Evolutionary conservation across 352 stramenopile species (phyloP).

Genomic region (Pythium diclinum): DNA sequence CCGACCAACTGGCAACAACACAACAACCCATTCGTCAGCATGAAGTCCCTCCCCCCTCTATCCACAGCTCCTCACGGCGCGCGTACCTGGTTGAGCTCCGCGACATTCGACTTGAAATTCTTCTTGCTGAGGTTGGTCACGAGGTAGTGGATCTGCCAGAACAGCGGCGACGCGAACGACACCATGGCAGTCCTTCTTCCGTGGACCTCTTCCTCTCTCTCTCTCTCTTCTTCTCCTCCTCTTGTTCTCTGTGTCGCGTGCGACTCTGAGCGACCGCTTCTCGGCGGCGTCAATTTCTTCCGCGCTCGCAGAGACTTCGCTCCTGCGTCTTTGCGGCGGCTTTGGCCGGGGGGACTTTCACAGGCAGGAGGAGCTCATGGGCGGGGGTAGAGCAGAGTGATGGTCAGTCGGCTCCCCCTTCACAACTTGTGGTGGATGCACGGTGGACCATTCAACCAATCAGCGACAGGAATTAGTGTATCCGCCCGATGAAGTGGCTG

Average conservation of each 20-base stretch:
- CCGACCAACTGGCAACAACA: constrained; percentile 70
- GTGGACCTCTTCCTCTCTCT: constrained; percentile 7
- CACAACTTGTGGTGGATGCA: constrained; percentile 19
- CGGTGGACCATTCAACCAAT: constrained; percentile 22
- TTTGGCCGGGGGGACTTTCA: constrained; percentile 8
- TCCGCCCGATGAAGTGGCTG: constrained; percentile 25
- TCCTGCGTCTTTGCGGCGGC: background rate
- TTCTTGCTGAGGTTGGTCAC: constrained; percentile 93
- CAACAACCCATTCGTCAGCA: background rate
- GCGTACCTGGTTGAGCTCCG: constrained; percentile 89
- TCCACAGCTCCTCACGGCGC: background rate
- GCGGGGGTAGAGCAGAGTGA: constrained; percentile 26
- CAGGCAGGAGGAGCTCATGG: constrained; percentile 17
- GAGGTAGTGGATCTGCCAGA: constrained; percentile 93
- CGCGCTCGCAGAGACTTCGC: constrained; percentile 17
- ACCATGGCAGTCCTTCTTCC: constrained; percentile 47
- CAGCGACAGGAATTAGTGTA: constrained; percentile 16
- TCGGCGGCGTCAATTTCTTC: constrained; percentile 28
- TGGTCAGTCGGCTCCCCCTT: constrained; percentile 20
- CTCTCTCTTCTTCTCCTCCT: background rate
- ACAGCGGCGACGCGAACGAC: constrained; percentile 90
- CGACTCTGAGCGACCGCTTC: background rate
- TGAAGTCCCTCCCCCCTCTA: background rate
- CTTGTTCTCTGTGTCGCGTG: background rate
- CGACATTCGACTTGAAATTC: constrained; percentile 92